phyloP scores from a whole-genome alignment of 371 early-diverging fungal genomes.

The Circinella umbellata region DNA sequence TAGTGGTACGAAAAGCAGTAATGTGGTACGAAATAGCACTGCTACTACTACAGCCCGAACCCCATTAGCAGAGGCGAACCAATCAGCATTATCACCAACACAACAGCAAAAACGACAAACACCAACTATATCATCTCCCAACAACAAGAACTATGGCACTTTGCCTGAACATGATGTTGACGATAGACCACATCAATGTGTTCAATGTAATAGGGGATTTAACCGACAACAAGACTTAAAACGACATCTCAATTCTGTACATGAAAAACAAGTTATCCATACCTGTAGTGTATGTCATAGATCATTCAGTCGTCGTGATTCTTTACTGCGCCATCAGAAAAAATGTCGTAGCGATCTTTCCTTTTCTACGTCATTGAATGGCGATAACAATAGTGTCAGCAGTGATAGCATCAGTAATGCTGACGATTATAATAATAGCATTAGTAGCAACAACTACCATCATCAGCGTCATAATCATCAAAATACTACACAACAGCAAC shows the following conservation, averaged over 20 bases:
- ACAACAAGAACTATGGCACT: neutral
- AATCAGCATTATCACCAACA: too few relatives aligned
- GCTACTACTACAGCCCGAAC: too few relatives aligned
- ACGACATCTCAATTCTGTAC: neutral
- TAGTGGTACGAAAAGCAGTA: too few relatives aligned
- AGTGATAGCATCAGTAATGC: neutral
- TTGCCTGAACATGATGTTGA: neutral
- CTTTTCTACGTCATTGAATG: neutral
- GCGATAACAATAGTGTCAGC: neutral
- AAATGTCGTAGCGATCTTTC: conserved; percentile 1
- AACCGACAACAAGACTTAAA: conserved; percentile 12
- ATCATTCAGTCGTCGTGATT: conserved; percentile 7
- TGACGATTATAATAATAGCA: neutral
- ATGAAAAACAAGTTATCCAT: neutral
- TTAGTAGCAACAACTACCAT: neutral
- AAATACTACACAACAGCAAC: neutral
- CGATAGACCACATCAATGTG: neutral
- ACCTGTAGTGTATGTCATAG: neutral
- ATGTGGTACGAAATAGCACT: too few relatives aligned
- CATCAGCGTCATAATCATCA: neutral
- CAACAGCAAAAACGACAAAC: too few relatives aligned
- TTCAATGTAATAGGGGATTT: neutral
- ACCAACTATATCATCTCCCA: too few relatives aligned
- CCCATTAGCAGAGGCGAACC: too few relatives aligned
- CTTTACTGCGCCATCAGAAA: neutral